Conservation (phyloP, 2,329 filamentous ascomycete genomes). For the Pyrenophora graminea region DNA sequence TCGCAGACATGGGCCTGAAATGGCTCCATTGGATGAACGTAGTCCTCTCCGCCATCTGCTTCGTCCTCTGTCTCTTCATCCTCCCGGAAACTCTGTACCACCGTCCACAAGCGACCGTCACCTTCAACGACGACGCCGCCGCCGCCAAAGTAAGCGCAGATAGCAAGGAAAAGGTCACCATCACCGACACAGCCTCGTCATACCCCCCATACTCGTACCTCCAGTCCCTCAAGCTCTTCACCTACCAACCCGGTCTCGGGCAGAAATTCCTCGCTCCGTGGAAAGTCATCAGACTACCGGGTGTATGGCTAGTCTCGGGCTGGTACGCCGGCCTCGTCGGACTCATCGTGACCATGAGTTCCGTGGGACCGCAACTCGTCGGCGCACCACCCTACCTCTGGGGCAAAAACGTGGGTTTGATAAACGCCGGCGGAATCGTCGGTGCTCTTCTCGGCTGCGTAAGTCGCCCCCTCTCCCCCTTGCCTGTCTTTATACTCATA, state of each 20-base stretch:
- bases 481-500: background rate
- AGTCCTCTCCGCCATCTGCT: constrained; percentile 38
- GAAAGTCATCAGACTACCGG: constrained; percentile 46
- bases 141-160: constrained; percentile 20
- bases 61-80: constrained; percentile 43
- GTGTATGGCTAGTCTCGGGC: constrained; percentile 49
- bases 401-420: constrained; percentile 46
- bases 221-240: constrained; percentile 43
- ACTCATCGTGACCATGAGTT: constrained; percentile 46
- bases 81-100: constrained; percentile 50
- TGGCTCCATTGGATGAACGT: constrained; percentile 52
- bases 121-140: constrained; percentile 13
- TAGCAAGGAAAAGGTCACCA: constrained; percentile 21
- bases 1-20: constrained; percentile 36
- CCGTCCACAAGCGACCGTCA: constrained; percentile 26
- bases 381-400: constrained; percentile 49
- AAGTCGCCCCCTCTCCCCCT: background rate
- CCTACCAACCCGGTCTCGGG: constrained; percentile 42
- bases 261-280: constrained; percentile 46
- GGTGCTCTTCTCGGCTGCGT: constrained; percentile 44
- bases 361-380: constrained; percentile 46
- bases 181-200: constrained; percentile 12
- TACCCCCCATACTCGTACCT: constrained; percentile 40
- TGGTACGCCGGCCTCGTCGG: constrained; percentile 52
- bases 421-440: constrained; percentile 47